Conservation (phyloP, 306 rosid genomes). For the Medicago truncatula region DNA sequence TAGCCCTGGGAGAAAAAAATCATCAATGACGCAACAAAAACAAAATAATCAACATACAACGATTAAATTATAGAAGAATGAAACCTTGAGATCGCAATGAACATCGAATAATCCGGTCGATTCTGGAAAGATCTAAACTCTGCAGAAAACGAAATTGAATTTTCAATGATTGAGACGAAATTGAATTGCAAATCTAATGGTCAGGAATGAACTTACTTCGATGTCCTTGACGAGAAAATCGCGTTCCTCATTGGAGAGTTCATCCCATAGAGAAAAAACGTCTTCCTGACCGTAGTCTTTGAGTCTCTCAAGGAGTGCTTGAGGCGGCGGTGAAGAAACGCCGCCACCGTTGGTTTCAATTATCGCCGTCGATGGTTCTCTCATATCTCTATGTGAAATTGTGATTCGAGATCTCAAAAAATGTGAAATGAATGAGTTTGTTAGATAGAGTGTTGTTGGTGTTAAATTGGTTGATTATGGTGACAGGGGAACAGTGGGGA, state of each 20-base stretch:
- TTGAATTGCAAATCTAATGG: conserved; percentile 31
- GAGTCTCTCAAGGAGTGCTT: conserved; percentile 81
- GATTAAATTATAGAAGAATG: conserved; percentile 7
- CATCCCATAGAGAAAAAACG: conserved; percentile 90
- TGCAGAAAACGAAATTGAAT: conserved; percentile 33
- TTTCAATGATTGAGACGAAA: neutral
- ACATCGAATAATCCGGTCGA: conserved; percentile 91
- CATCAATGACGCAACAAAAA: conserved; percentile 13
- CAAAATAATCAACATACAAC: conserved; percentile 28
- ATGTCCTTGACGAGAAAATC: conserved; percentile 84
- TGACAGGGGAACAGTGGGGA: conserved; percentile 50
- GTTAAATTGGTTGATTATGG: conserved; percentile 38
- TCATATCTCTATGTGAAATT: conserved; percentile 36
- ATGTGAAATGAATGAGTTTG: conserved; percentile 18
- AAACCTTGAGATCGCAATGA: conserved; percentile 90
- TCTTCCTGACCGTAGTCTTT: conserved; percentile 98
- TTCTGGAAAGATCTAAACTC: conserved; percentile 84
- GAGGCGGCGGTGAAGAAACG: conserved; percentile 60
- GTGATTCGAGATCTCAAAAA: conserved; percentile 39
- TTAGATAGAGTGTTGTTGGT: conserved; percentile 16
- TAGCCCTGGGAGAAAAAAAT: conserved; percentile 50
- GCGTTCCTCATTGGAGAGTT: conserved; percentile 83
- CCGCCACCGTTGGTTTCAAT: conserved; percentile 55
- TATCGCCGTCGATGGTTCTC: conserved; percentile 56
- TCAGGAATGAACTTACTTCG: conserved; percentile 51